These are phyloP conservation scores for Avena atlantica DNA, from an alignment of 176 grass and related monocot genomes.

Conservation along the genomic window DNA sequence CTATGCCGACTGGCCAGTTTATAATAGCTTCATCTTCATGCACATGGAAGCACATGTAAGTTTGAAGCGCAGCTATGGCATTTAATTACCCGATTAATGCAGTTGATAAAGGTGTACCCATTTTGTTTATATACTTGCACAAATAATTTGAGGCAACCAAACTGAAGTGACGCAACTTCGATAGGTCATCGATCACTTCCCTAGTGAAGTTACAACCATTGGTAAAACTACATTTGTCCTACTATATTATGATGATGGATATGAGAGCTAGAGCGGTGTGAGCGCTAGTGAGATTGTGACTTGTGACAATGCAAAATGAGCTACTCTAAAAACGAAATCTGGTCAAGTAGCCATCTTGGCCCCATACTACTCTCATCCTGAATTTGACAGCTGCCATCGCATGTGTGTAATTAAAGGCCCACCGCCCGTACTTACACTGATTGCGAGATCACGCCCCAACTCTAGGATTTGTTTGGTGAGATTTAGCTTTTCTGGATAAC, in stretches of 20 bases:
- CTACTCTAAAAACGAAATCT: background rate
- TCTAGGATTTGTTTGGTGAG: background rate
- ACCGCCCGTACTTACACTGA: background rate
- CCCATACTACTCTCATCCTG: background rate
- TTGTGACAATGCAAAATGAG: background rate
- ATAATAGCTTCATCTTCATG: too few relatives aligned
- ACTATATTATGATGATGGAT: background rate
- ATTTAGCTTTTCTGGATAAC: background rate
- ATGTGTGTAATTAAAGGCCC: background rate
- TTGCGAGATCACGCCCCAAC: background rate
- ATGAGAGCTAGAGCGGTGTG: background rate
- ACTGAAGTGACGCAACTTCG: background rate
- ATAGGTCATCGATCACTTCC: background rate
- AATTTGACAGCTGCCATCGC: background rate
- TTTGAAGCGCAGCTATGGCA: background rate
- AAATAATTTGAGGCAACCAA: background rate
- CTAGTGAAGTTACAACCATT: background rate
- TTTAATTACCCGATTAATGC: background rate
- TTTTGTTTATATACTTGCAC: too few relatives aligned
- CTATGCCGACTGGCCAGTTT: too few relatives aligned
- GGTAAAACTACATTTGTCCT: background rate
- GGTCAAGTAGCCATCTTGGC: background rate
- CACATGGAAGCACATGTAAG: background rate
- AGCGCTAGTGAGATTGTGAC: background rate
- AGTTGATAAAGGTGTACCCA: too few relatives aligned